A percentile compares a stretch with the other conserved stretches of the same genome.
Evolutionary conservation across 371 early-diverging fungal genomes (phyloP).

Genomic region (Lichtheimia ramosa): DNA sequence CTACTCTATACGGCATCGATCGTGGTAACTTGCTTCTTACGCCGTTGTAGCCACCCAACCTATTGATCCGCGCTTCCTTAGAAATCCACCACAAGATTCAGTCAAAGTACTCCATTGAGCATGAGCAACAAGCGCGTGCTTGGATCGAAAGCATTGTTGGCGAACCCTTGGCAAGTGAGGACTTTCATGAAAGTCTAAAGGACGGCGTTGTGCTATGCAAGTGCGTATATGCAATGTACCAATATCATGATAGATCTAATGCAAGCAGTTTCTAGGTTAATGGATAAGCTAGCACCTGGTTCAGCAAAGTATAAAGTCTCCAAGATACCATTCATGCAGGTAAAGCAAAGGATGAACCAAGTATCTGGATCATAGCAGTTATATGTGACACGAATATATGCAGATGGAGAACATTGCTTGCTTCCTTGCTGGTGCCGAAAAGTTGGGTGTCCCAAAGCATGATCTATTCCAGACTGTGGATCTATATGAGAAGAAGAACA

Average conservation of each 20-base stretch:
- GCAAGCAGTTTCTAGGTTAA: constrained; percentile 38
- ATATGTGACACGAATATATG: neutral
- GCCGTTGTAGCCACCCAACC: neutral
- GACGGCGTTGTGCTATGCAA: constrained; percentile 87
- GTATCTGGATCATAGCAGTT: neutral
- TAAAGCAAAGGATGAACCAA: constrained; percentile 18
- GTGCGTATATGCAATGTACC: constrained; percentile 27
- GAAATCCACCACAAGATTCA: constrained; percentile 60
- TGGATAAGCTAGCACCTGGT: constrained; percentile 61
- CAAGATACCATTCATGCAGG: constrained; percentile 82
- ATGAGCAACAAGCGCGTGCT: constrained; percentile 57
- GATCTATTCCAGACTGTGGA: constrained; percentile 93
- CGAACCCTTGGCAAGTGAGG: constrained; percentile 45
- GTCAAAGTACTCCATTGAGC: constrained; percentile 57
- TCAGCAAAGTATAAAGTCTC: constrained; percentile 64
- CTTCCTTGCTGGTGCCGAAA: constrained; percentile 74
- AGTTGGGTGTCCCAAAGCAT: constrained; percentile 75
- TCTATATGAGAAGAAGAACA: constrained; percentile 86
- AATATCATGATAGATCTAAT: neutral
- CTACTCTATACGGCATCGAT: constrained; percentile 20
- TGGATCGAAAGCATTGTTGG: constrained; percentile 70
- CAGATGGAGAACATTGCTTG: constrained; percentile 87
- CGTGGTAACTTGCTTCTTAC: constrained; percentile 9
- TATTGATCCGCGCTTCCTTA: constrained; percentile 4
- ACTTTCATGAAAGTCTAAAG: constrained; percentile 71